phyloP scores from a whole-genome alignment of 257 asterid genomes.

The Paulownia fortunei region DNA sequence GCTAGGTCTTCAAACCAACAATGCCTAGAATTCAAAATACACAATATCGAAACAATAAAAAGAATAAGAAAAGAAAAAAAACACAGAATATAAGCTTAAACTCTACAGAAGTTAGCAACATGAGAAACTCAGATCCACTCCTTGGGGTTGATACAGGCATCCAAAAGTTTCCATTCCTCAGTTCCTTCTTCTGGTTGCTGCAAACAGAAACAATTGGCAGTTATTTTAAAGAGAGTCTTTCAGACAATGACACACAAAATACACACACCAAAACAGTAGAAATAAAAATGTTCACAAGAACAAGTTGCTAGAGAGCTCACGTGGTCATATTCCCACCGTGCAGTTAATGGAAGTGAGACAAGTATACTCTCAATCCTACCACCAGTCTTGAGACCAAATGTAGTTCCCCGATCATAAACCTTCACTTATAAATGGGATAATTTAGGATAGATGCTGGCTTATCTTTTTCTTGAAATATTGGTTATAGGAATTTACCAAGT shows the following conservation, averaged over 20 bases:
- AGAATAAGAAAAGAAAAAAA: neutral
- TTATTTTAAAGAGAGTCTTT: neutral
- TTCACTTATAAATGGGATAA: slow-evolving; percentile 33
- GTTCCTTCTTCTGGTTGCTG: slow-evolving; percentile 97
- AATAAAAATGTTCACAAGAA: neutral
- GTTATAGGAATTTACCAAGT: slow-evolving; percentile 62
- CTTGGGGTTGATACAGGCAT: slow-evolving; percentile 96
- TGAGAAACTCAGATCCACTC: slow-evolving; percentile 75
- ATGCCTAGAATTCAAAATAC: neutral
- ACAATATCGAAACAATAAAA: neutral
- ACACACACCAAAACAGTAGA: neutral
- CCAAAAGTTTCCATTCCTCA: slow-evolving; percentile 95
- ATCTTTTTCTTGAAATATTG: neutral
- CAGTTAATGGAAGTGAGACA: slow-evolving; percentile 92
- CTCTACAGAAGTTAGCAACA: slow-evolving; percentile 6
- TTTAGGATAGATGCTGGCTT: slow-evolving; percentile 22
- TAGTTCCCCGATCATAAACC: slow-evolving; percentile 99
- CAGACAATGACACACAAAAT: neutral
- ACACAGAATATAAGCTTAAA: neutral
- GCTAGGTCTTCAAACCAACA: slow-evolving; percentile 15
- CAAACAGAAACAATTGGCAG: slow-evolving; percentile 25
- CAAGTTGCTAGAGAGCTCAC: slow-evolving; percentile 52
- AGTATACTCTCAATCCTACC: slow-evolving; percentile 99
- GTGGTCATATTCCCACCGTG: slow-evolving; percentile 96
- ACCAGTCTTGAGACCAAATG: slow-evolving; percentile 98